Conservation (phyloP, 2,329 filamentous ascomycete genomes). For the Ceratocystiopsis brevicomis region DNA sequence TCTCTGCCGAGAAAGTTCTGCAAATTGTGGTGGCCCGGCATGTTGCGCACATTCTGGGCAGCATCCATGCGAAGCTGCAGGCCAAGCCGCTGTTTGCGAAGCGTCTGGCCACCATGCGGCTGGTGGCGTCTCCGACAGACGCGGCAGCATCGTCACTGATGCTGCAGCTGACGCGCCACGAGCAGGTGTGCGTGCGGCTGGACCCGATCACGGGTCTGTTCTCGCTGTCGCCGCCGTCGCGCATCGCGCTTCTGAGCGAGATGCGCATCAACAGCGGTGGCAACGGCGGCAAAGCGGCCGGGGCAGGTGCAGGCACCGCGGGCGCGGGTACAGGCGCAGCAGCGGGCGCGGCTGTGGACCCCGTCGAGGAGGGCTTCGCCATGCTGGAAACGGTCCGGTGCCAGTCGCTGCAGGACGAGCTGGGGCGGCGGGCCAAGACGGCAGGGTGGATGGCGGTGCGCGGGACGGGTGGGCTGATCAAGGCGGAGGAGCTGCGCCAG, state of each 20-base stretch:
- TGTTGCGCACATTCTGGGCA: conserved; percentile 49
- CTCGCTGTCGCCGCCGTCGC: conserved; percentile 46
- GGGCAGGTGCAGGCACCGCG: neutral
- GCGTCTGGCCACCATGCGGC: conserved; percentile 36
- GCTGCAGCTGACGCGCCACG: conserved; percentile 44
- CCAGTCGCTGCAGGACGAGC: conserved; percentile 38
- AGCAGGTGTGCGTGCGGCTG: conserved; percentile 43
- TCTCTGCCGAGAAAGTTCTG: conserved; percentile 53
- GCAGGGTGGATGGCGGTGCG: conserved; percentile 43
- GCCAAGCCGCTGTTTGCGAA: conserved; percentile 41
- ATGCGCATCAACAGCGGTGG: conserved; percentile 37
- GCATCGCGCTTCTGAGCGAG: conserved; percentile 38
- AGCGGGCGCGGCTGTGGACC: conserved; percentile 19
- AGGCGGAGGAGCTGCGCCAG: conserved; percentile 34
- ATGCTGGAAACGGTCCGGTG: conserved; percentile 45
- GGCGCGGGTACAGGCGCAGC: neutral
- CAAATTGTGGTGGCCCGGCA: conserved; percentile 59
- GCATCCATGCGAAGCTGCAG: conserved; percentile 41
- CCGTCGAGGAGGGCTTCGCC: conserved; percentile 35
- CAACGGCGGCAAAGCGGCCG: conserved; percentile 8
- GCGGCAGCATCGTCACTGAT: conserved; percentile 48
- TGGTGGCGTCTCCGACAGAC: conserved; percentile 39
- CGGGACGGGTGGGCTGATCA: conserved; percentile 22
- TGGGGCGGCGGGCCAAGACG: conserved; percentile 39
- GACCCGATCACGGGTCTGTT: conserved; percentile 66